These are phyloP conservation scores for Candida palmyrensis DNA, from an alignment of 805 yeast species.

Conservation along the genomic window DNA sequence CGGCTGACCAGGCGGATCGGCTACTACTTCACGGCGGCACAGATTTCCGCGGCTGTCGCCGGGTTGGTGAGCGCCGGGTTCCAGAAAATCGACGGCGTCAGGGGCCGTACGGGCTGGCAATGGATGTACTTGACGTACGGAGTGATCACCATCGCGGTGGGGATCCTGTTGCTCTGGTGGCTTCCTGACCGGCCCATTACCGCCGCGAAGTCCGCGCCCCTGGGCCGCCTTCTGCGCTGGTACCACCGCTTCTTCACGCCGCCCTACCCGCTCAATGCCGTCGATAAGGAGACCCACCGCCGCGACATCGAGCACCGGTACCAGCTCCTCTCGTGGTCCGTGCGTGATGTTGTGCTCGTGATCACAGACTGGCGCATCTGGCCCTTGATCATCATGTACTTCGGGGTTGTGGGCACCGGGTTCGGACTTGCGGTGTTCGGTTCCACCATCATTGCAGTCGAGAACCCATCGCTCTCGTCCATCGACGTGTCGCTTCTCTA, in stretches of 20 bases:
- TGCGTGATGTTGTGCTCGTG: conserved; percentile 51
- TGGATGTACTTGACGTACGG: conserved; percentile 85
- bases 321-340: conserved; percentile 46
- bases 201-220: conserved; percentile 5
- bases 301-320: conserved; percentile 55
- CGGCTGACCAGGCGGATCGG: conserved; percentile 78
- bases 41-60: conserved; percentile 83
- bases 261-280: conserved; percentile 44
- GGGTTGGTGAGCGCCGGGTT: conserved; percentile 86
- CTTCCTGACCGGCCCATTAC: conserved; percentile 71
- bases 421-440: conserved; percentile 83
- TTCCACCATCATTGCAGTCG: conserved; percentile 63
- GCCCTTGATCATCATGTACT: conserved; percentile 84
- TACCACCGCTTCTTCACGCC: conserved; percentile 26
- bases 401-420: conserved; percentile 92
- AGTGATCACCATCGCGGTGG: conserved; percentile 56
- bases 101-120: conserved; percentile 78
- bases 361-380: conserved; percentile 63
- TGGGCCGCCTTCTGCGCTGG: conserved; percentile 10
- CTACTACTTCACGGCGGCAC: conserved; percentile 88
- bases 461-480: conserved; percentile 57
- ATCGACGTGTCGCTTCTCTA: conserved; percentile 70
- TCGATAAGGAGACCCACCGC: conserved; percentile 53
- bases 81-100: conserved; percentile 69
- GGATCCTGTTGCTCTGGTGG: conserved; percentile 72